Evolutionary conservation across 2,329 filamentous ascomycete species (phyloP).

Genomic region (Diplodia intermedia): DNA sequence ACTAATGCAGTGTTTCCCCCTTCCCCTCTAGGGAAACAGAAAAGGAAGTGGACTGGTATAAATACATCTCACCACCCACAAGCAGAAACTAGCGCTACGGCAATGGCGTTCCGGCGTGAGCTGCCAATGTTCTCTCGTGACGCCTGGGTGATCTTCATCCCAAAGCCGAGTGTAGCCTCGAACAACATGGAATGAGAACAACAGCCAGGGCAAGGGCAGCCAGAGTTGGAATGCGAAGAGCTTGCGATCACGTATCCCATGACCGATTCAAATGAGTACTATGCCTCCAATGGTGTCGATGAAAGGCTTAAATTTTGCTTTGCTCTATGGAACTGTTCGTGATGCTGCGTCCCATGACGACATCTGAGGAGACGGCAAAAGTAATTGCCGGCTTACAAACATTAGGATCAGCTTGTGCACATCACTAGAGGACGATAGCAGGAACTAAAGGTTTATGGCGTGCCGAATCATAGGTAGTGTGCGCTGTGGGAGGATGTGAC

Average conservation of each 20-base stretch:
- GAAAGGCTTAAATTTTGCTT: not conserved
- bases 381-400: no score
- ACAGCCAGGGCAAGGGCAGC: not conserved
- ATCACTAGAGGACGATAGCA: no score
- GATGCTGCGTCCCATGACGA: no score
- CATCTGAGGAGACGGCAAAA: no score
- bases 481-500: no score
- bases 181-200: not conserved
- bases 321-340: no score
- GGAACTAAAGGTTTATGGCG: no score
- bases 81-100: not conserved
- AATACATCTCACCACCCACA: not conserved
- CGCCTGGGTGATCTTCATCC: not conserved
- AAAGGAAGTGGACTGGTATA: not conserved
- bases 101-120: not conserved
- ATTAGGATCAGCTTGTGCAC: no score
- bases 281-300: not conserved
- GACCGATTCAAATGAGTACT: not conserved
- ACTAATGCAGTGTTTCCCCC: not conserved
- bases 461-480: no score
- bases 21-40: no score
- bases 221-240: not conserved
- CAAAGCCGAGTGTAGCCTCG: not conserved
- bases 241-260: not conserved
- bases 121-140: not conserved